These are phyloP conservation scores for Planoprotostelium fungivorum DNA, from an alignment of 78 protist genomes.

Conservation along the genomic window DNA sequence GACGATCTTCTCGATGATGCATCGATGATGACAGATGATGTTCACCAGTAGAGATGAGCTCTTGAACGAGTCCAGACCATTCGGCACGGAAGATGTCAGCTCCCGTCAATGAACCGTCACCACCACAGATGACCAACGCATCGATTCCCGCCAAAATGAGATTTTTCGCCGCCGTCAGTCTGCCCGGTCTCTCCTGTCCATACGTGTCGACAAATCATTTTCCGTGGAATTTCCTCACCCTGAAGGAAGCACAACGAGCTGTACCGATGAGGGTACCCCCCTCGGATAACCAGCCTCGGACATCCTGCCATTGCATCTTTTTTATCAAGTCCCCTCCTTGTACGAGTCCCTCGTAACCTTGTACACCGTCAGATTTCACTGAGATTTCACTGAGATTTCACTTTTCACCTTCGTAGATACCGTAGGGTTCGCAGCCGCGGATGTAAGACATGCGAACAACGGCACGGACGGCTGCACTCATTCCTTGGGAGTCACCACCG, in stretches of 20 bases:
- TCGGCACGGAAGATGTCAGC: constrained; percentile 59
- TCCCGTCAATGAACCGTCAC: constrained; percentile 82
- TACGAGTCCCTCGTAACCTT: constrained; percentile 74
- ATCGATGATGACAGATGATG: no score
- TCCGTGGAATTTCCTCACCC: no score
- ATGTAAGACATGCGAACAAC: constrained; percentile 23
- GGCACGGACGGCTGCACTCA: constrained; percentile 68
- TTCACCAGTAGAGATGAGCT: constrained; percentile 12
- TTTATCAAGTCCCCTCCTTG: background rate
- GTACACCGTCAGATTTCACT: no score
- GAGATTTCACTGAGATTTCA: no score
- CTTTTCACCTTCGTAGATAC: constrained; percentile 65
- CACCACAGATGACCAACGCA: constrained; percentile 68
- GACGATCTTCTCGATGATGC: no score
- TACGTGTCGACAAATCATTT: no score
- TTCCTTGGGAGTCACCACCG: constrained; percentile 70
- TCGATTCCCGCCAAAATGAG: constrained; percentile 47
- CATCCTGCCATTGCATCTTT: background rate
- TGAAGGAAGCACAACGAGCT: constrained; percentile 63
- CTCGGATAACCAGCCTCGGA: background rate
- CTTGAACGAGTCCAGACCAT: constrained; percentile 44
- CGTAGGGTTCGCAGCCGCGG: constrained; percentile 54
- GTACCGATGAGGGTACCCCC: constrained; percentile 85
- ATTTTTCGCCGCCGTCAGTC: constrained; percentile 63
- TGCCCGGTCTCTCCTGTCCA: constrained; percentile 48